Evolutionary conservation across 1,284 basidiomycete species (phyloP), one percentile per base, ranked within the genome.

Genomic region (Vanrija humicola): DNA sequence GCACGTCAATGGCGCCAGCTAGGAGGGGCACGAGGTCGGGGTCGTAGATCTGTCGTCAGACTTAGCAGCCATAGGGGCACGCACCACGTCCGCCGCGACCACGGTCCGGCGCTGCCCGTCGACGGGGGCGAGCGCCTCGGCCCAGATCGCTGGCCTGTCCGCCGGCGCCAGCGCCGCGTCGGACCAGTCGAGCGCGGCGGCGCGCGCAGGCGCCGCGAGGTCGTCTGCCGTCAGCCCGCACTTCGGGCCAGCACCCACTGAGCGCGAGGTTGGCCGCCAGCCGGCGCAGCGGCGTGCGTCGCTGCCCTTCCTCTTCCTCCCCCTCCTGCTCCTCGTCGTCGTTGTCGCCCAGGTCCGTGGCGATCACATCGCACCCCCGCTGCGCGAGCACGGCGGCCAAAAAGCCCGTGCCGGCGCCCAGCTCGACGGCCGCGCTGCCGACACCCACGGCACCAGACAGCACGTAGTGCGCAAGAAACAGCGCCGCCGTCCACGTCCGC

Each of bases 361-460:
- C 84, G 10, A 92, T 74, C 72, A 98, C 96, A 69, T 93, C 86
- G 75, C 52, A 42, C 0, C 68, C 70, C 0, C 67, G 49, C 51
- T 73, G 70, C 6, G 67, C 64, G 3, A 76, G 59, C 14, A 77
- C 60, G 38, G 69, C 63, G 0, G 70, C 72, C 7, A 78, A 58
- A 53, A 77, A 74, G 0, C 76, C 77, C 10, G 74, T 74, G 1
- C 77, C 77, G 7, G 74, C 67, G 9, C 76, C 76, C 6, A 77
- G 64, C 64, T 78, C 77, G 6, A 78, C 10, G 12, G 28, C 21
- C 21, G n/a, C 15, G 3, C 47, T 16, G n/a, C 8, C 14, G 0
- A 26, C 21, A 39, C 26, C 5, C 19, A n/a, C 12, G 51, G 18
- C 18, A 15, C 42, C 26, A 26, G 61, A 55, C 26, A 68, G 47